These are phyloP conservation scores for Globisporangium megalacanthum DNA, from an alignment of 352 stramenopile genomes.

Conservation along the genomic window DNA sequence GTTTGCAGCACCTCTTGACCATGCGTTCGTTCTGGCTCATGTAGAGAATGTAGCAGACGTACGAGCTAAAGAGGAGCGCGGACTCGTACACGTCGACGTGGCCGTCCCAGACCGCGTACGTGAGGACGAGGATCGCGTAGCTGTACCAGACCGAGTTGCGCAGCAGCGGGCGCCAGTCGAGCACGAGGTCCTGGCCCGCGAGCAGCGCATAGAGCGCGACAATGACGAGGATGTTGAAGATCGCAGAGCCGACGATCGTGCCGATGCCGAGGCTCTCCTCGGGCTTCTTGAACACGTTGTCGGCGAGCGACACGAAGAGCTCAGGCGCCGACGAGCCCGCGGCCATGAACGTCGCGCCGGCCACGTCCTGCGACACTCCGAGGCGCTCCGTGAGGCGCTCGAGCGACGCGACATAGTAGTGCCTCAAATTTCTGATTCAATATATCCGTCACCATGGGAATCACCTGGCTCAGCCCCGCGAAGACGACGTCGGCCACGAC, in stretches of 20 bases:
- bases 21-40: slow-evolving; percentile 66
- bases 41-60: slow-evolving; percentile 67
- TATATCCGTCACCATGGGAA: slow-evolving; percentile 85
- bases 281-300: slow-evolving; percentile 74
- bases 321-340: slow-evolving; percentile 79
- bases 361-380: slow-evolving; percentile 65
- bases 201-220: slow-evolving; percentile 71
- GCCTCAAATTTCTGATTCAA: too few relatives aligned
- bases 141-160: slow-evolving; percentile 81
- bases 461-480: slow-evolving; percentile 76
- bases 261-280: slow-evolving; percentile 61
- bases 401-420: slow-evolving; percentile 82
- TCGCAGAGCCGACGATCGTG: slow-evolving; percentile 81
- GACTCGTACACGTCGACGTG: slow-evolving; percentile 55
- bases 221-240: slow-evolving; percentile 88
- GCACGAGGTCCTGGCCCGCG: slow-evolving; percentile 42
- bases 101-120: slow-evolving; percentile 55
- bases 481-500: slow-evolving; percentile 88
- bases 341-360: slow-evolving; percentile 81
- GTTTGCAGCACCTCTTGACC: slow-evolving; percentile 51
- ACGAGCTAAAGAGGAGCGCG: slow-evolving; percentile 56
- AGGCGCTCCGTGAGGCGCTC: slow-evolving; percentile 69
- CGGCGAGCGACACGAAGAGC: slow-evolving; percentile 70
- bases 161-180: slow-evolving; percentile 76
- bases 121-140: slow-evolving; percentile 48